Base-by-base conservation (phyloP, 768 basidiomycete genomes). In the Boletus sensibilis region DNA sequence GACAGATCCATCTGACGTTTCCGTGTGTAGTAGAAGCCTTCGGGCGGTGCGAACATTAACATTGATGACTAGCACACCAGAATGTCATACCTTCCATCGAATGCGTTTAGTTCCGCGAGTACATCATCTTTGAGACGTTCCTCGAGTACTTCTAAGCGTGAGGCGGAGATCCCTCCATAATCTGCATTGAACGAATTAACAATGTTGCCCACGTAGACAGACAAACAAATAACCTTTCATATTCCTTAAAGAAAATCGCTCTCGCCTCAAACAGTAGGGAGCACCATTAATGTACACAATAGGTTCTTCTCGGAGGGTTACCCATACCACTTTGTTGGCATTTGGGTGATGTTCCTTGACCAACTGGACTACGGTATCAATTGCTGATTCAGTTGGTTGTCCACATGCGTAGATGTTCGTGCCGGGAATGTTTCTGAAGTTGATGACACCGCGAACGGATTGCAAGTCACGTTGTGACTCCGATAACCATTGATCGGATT, bases 131-230 rank as follows among this genome's bases (percentile, higher is more conserved):
- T 86, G 8, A 99, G 80, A 27, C 96, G 81, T 53, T 95, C 92
- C 70, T 99, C 97, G 29, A 98, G 78, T 3, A 88, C 81, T 70
- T 98, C 97, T 45, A 98, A 74, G 13, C 97, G 83, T 27, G 87
- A 85, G 4, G 92, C 84, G 0, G 95, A 96, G 50, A 99, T 98
- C 4, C 97, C 97, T 43, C 93, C 91, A 73, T 94, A 98, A 72
- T 97, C 94, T 91, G 38, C 4, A 51, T n/a, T 23, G 23, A 42
- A 40, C 16, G 33, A 34, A 14, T 18, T 55, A 13, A 52, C 44
- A 52, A 11, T 41, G n/a, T 0, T 29, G 14, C 38, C 27, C 23
- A 38, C 46, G 56, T 46, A 27, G 49, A 48, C 23, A 27, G 18
- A 40, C 12, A 35, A 29, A 33, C 41, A 23, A 63, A 56, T 50